Percentiles rank a stretch among this genome's conserved stretches.
Conservation (phyloP, 1,139 yeast genomes). For the Saccharomyces hybrid region DNA sequence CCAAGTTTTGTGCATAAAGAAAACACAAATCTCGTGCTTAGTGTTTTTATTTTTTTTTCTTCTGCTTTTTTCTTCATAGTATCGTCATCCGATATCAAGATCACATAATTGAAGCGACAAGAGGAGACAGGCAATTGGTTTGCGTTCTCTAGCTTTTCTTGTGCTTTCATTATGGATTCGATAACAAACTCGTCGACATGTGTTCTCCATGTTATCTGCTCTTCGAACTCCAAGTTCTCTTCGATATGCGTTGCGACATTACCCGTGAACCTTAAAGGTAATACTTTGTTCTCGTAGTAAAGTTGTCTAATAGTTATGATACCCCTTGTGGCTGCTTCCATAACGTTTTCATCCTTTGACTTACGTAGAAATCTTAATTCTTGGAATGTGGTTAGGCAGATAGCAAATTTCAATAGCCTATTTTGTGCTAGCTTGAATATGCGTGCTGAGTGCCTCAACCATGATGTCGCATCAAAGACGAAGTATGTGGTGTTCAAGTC, state of each 20-base stretch:
- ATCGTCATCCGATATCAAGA: slow-evolving; percentile 64
- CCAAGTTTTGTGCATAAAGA: slow-evolving; percentile 29
- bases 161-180: slow-evolving; percentile 32
- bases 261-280: slow-evolving; percentile 56
- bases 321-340: slow-evolving; percentile 76
- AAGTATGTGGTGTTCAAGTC: slow-evolving; percentile 42
- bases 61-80: slow-evolving; percentile 64
- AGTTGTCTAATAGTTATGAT: slow-evolving; percentile 66
- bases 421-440: slow-evolving; percentile 62
- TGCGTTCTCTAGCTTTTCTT: slow-evolving; percentile 20
- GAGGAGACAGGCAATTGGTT: not conserved
- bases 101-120: slow-evolving; percentile 45
- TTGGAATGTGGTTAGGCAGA: slow-evolving; percentile 72
- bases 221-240: slow-evolving; percentile 37
- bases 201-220: slow-evolving; percentile 37
- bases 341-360: slow-evolving; percentile 65
- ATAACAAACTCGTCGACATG: slow-evolving; percentile 38
- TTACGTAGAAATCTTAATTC: slow-evolving; percentile 67
- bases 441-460: slow-evolving; percentile 76
- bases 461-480: slow-evolving; percentile 69
- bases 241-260: slow-evolving; percentile 59
- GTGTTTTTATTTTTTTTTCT: slow-evolving; percentile 43
- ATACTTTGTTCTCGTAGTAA: slow-evolving; percentile 50
- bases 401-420: slow-evolving; percentile 48
- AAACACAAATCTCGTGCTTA: slow-evolving; percentile 31